Evolutionary conservation across 805 yeast species (phyloP).

Genomic region (Lipomyces mesembrius): DNA sequence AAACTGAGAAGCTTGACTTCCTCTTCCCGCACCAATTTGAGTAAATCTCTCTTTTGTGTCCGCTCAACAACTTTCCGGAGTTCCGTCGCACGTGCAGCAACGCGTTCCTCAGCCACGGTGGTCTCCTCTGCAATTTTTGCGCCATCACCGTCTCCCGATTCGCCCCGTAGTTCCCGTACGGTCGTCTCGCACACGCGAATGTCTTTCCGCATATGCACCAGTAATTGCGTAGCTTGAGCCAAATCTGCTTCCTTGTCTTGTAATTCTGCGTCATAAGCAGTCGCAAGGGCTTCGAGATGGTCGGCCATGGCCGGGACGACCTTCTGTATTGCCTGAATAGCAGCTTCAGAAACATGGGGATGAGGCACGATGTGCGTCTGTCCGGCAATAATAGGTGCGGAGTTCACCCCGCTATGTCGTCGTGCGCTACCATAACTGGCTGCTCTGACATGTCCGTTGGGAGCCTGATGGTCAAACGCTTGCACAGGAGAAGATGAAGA

Average conservation of each 20-base stretch:
- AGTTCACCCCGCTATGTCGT: not conserved
- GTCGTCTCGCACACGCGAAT: slow-evolving; percentile 46
- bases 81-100: slow-evolving; percentile 43
- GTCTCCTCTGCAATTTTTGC: slow-evolving; percentile 18
- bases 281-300: slow-evolving; percentile 47
- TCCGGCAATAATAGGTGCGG: slow-evolving; percentile 3
- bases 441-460: slow-evolving; percentile 6
- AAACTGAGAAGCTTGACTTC: slow-evolving; percentile 46
- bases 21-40: slow-evolving; percentile 61
- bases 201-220: slow-evolving; percentile 51
- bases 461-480: not conserved
- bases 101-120: slow-evolving; percentile 40
- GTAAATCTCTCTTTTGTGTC: slow-evolving; percentile 65
- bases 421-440: slow-evolving; percentile 3
- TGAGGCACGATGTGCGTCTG: slow-evolving; percentile 14
- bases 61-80: slow-evolving; percentile 59
- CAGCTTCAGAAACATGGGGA: slow-evolving; percentile 58
- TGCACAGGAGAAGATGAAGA: slow-evolving; percentile 18
- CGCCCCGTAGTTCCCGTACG: slow-evolving; percentile 41
- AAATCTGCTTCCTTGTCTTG: slow-evolving; percentile 59
- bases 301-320: slow-evolving; percentile 49
- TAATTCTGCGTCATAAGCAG: slow-evolving; percentile 61
- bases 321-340: slow-evolving; percentile 57
- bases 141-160: slow-evolving; percentile 21
- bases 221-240: slow-evolving; percentile 53